Percentiles rank a stretch among this genome's conserved stretches.
Conservation (phyloP, 352 stramenopile species). For the Globisporangium uncinulatum region DNA sequence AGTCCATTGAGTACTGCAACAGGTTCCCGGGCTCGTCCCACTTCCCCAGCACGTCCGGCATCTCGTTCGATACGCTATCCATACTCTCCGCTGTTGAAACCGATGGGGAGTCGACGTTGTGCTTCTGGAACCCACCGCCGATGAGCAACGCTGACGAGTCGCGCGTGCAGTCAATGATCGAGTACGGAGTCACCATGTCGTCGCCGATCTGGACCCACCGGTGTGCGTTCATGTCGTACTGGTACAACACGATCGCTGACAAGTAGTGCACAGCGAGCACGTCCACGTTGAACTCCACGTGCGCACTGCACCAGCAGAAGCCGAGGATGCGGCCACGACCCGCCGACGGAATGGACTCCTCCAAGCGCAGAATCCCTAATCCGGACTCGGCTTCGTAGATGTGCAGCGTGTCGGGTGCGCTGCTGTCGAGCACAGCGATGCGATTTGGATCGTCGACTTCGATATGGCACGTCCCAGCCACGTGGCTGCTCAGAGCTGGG, state of each 20-base stretch:
- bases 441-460: constrained; percentile 85
- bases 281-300: constrained; percentile 84
- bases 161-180: constrained; percentile 76
- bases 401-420: constrained; percentile 41
- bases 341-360: constrained; percentile 56
- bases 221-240: constrained; percentile 63
- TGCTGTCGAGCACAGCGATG: constrained; percentile 53
- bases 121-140: constrained; percentile 30
- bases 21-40: constrained; percentile 75
- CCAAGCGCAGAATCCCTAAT: constrained; percentile 64
- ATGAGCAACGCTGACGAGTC: constrained; percentile 79
- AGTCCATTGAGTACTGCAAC: constrained; percentile 69
- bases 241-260: constrained; percentile 66
- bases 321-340: constrained; percentile 52
- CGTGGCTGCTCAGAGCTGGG: not conserved
- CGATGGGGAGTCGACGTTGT: constrained; percentile 14
- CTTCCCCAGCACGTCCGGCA: constrained; percentile 70
- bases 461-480: constrained; percentile 53
- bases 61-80: constrained; percentile 50
- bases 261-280: constrained; percentile 68
- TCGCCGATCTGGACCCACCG: constrained; percentile 56
- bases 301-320: constrained; percentile 75
- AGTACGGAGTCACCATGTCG: constrained; percentile 42
- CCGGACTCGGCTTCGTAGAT: constrained; percentile 80
- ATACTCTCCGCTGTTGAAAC: not conserved